Evolutionary conservation across 345 rosid genomes (phyloP).

Genomic region (Ricinus communis): DNA sequence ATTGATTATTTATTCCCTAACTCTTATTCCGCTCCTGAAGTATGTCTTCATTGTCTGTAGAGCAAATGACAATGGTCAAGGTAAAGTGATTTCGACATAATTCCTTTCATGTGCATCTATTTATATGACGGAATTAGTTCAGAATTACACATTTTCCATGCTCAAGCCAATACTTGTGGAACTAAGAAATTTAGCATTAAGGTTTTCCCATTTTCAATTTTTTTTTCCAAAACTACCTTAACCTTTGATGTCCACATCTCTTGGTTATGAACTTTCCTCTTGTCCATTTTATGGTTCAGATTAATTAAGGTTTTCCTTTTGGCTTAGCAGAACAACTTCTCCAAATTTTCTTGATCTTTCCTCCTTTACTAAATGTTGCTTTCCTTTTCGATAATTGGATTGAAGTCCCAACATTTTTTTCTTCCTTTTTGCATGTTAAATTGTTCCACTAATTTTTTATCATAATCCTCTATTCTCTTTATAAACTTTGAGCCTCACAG

Average conservation of each 20-base stretch:
- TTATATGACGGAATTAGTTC: too few species aligned
- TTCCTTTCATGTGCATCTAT: too few species aligned
- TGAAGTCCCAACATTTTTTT: not conserved
- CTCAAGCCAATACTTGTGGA: too few species aligned
- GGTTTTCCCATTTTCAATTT: not conserved
- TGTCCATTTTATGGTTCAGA: not conserved
- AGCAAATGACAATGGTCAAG: constrained; percentile 69
- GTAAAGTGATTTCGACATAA: constrained; percentile 30
- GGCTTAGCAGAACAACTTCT: not conserved
- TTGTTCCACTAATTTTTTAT: not conserved
- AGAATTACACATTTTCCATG: too few species aligned
- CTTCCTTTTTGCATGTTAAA: not conserved
- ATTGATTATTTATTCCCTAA: constrained; percentile 58
- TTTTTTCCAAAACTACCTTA: not conserved
- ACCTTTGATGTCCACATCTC: not conserved
- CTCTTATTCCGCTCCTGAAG: constrained; percentile 57
- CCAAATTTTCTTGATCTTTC: not conserved
- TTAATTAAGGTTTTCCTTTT: not conserved
- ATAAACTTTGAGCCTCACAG: too few species aligned
- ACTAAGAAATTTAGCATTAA: too few species aligned
- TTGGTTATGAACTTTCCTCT: not conserved
- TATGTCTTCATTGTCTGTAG: constrained; percentile 49
- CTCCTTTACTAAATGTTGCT: not conserved
- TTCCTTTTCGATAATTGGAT: not conserved
- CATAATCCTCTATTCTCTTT: not conserved